A percentile compares a stretch with the other conserved stretches of the same genome.
These are phyloP conservation scores for Echeveria elegans DNA, from an alignment of 164 flowering plant species.

Conservation along the genomic window DNA sequence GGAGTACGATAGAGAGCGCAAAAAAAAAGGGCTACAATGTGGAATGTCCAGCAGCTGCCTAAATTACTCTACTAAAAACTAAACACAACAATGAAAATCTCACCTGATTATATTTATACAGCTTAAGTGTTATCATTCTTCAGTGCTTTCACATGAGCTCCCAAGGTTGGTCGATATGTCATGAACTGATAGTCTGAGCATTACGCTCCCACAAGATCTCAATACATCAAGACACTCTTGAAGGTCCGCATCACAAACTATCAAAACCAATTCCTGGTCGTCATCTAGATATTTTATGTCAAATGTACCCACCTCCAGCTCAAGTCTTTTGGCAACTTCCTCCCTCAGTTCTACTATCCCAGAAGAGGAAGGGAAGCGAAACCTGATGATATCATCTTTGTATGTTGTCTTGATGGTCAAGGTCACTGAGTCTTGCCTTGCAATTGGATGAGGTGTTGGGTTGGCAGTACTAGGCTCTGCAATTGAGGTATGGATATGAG, in stretches of 20 bases:
- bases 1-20: background rate
- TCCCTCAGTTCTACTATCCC: constrained; percentile 60
- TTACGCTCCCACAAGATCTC: constrained; percentile 45
- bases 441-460: constrained; percentile 18
- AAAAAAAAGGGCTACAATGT: background rate
- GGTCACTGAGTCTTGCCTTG: constrained; percentile 39
- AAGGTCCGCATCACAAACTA: constrained; percentile 80
- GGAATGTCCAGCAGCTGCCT: background rate
- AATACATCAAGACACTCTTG: constrained; percentile 75
- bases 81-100: background rate
- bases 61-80: background rate
- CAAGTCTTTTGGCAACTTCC: constrained; percentile 82
- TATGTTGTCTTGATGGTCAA: constrained; percentile 72
- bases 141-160: constrained; percentile 90
- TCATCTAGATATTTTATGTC: constrained; percentile 87
- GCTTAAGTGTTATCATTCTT: constrained; percentile 27
- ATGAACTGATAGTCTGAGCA: constrained; percentile 55
- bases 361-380: constrained; percentile 39
- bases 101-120: constrained; percentile 15
- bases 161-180: constrained; percentile 59
- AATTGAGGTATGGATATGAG: constrained; percentile 20
- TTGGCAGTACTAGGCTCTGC: constrained; percentile 10
- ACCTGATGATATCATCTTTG: constrained; percentile 74
- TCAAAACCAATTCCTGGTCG: constrained; percentile 76
- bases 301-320: constrained; percentile 69